These are phyloP conservation scores for Wickerhamomyces bovis DNA, from an alignment of 805 yeast species.

Conservation along the genomic window DNA sequence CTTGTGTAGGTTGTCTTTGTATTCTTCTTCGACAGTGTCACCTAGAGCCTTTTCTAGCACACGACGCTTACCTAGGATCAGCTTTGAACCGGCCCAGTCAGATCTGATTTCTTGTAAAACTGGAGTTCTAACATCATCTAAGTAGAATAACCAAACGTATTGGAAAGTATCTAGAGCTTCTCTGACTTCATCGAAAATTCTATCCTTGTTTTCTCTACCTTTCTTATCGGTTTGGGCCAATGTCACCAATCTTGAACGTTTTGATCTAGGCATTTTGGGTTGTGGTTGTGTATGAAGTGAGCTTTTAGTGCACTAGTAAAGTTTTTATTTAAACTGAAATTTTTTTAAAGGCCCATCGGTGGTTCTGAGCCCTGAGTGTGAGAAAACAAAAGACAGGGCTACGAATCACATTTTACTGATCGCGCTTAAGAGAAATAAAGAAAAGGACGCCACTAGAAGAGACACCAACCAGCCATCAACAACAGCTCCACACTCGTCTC, in stretches of 20 bases:
- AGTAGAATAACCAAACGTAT: slow-evolving; percentile 78
- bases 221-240: slow-evolving; percentile 95
- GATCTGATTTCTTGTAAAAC: slow-evolving; percentile 88
- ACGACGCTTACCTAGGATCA: slow-evolving; percentile 87
- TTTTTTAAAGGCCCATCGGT: neutral
- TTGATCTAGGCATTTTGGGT: slow-evolving; percentile 87
- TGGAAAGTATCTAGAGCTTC: slow-evolving; percentile 68
- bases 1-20: slow-evolving; percentile 73
- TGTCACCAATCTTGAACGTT: slow-evolving; percentile 92
- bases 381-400: neutral
- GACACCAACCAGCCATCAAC: too few relatives aligned
- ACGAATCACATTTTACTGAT: neutral
- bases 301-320: neutral
- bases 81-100: slow-evolving; percentile 88
- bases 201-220: slow-evolving; percentile 86
- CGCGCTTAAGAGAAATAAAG: neutral
- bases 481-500: neutral
- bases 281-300: neutral
- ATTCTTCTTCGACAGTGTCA: slow-evolving; percentile 80
- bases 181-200: slow-evolving; percentile 88
- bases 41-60: slow-evolving; percentile 93
- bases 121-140: slow-evolving; percentile 93
- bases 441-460: neutral
- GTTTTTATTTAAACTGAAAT: neutral
- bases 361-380: neutral